phyloP scores from a whole-genome alignment of 768 basidiomycete species.

The Sarcomyxa edulis region DNA sequence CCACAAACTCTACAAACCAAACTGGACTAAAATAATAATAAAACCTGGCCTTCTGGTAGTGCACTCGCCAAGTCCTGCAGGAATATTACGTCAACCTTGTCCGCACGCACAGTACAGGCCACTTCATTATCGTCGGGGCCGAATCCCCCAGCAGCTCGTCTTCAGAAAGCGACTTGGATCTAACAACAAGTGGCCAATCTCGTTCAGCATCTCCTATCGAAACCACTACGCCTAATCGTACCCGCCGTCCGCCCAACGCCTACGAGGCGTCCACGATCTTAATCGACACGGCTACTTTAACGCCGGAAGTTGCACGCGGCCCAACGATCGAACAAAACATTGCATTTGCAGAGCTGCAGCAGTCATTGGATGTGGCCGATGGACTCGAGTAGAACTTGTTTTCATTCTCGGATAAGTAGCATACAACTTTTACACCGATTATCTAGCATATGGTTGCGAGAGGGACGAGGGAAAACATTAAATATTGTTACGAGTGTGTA shows the following conservation, averaged over 20 bases:
- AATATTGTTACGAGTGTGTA: no score
- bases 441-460: no score
- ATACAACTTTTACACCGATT: no score
- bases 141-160: constrained; percentile 32
- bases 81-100: constrained; percentile 94
- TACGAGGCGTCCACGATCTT: constrained; percentile 29
- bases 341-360: constrained; percentile 70
- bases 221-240: constrained; percentile 15
- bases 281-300: constrained; percentile 30
- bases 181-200: constrained; percentile 48
- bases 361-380: constrained; percentile 44
- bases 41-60: constrained; percentile 65
- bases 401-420: no score
- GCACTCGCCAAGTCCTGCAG: constrained; percentile 85
- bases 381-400: no score
- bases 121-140: constrained; percentile 46
- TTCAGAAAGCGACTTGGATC: constrained; percentile 52
- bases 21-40: constrained; percentile 10
- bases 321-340: constrained; percentile 82
- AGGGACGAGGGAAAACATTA: no score
- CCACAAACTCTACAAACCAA: background rate
- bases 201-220: constrained; percentile 46
- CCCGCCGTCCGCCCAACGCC: constrained; percentile 19
- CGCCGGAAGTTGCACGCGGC: constrained; percentile 41
- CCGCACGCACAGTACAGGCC: constrained; percentile 68